phyloP scores from a whole-genome alignment of 2,329 filamentous ascomycete species.

The Trichophaea hybrida region DNA sequence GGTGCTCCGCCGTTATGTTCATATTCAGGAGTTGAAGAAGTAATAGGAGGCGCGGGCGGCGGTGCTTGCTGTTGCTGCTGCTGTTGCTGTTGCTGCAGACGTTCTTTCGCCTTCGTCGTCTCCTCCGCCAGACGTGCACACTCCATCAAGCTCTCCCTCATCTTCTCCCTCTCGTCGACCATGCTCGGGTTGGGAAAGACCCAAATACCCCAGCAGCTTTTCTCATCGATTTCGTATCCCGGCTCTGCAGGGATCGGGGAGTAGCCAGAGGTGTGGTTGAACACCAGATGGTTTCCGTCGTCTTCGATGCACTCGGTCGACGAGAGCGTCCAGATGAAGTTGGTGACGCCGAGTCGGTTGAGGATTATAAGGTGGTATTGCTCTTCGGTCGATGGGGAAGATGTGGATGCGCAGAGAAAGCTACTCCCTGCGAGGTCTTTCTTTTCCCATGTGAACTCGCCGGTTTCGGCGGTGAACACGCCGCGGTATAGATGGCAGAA shows the following conservation, averaged over 20 bases:
- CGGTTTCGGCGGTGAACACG: conserved; percentile 36
- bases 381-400: conserved; percentile 33
- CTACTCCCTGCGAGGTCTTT: conserved; percentile 71
- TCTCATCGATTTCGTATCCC: conserved; percentile 2
- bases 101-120: background rate
- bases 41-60: background rate
- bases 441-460: conserved; percentile 55
- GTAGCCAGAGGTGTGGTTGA: conserved; percentile 11
- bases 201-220: conserved; percentile 17
- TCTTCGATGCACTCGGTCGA: conserved; percentile 17
- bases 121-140: conserved; percentile 6
- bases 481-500: conserved; percentile 81
- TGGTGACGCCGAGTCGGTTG: conserved; percentile 56
- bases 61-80: background rate
- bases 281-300: conserved; percentile 13
- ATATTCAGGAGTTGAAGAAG: background rate
- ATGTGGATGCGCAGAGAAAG: conserved; percentile 50
- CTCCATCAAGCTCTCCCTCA: conserved; percentile 12
- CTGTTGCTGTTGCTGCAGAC: background rate
- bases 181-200: conserved; percentile 13
- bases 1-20: background rate
- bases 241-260: background rate
- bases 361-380: conserved; percentile 51
- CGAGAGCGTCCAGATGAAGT: conserved; percentile 39
- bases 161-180: conserved; percentile 12